A percentile compares a stretch with the other conserved stretches of the same genome.
phyloP scores from a whole-genome alignment of 2,329 filamentous ascomycete genomes.

The Aspergillus flavus region DNA sequence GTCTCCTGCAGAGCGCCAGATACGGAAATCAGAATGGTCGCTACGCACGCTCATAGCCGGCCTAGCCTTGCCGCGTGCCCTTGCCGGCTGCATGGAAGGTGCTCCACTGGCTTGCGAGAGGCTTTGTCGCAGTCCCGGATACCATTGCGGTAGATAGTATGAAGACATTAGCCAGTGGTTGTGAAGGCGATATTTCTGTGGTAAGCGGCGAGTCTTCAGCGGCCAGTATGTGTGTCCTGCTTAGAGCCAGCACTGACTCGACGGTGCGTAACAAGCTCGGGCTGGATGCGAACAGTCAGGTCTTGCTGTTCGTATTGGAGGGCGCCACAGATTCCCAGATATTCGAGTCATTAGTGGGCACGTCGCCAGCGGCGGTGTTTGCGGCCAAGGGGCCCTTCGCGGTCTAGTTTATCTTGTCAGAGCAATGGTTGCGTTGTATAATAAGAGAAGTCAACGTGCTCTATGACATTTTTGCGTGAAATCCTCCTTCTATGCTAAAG shows the following conservation, averaged over 20 bases:
- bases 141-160: background rate
- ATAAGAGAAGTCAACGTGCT: too few species aligned
- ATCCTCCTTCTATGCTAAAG: too few species aligned
- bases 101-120: background rate
- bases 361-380: too few species aligned
- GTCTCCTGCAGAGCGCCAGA: background rate
- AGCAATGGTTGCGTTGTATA: too few species aligned
- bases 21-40: background rate
- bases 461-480: too few species aligned
- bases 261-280: background rate
- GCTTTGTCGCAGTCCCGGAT: background rate
- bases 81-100: background rate
- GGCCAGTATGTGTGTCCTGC: background rate
- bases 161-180: background rate
- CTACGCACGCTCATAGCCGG: background rate
- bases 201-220: background rate
- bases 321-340: background rate
- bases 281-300: background rate
- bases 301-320: background rate
- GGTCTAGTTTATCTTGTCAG: too few species aligned
- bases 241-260: accelerated
- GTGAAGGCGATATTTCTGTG: background rate
- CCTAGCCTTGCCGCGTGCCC: background rate
- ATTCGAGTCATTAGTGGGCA: background rate
- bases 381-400: too few species aligned